Evolutionary conservation across 345 rosid species (phyloP).

Genomic region (Eucalyptus erythrocorys): DNA sequence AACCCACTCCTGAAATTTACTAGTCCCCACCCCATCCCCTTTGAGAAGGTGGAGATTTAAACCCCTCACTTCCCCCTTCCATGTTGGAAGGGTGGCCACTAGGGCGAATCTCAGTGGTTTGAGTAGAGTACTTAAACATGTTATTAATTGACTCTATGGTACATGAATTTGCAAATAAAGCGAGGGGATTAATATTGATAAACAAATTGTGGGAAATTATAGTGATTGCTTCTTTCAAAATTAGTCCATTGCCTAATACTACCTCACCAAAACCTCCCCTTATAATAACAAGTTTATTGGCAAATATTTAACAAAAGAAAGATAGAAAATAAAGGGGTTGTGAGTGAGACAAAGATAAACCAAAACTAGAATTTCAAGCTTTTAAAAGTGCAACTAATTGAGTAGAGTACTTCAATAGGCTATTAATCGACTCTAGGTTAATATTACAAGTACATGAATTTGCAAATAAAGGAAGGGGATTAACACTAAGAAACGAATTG

Average conservation of each 20-base stretch:
- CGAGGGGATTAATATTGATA: background rate
- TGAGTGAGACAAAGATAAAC: background rate
- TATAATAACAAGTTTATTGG: background rate
- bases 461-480: background rate
- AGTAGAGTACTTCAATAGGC: background rate
- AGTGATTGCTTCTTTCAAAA: background rate
- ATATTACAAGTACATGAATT: background rate
- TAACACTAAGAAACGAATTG: background rate
- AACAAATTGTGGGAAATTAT: background rate
- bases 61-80: too few species aligned
- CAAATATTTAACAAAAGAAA: background rate
- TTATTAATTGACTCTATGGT: background rate
- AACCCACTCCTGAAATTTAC: too few species aligned
- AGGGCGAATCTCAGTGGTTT: too few species aligned
- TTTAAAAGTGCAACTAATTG: background rate
- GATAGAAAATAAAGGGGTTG: background rate
- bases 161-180: background rate
- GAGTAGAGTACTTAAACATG: background rate
- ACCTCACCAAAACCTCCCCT: background rate
- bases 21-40: too few species aligned
- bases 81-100: too few species aligned
- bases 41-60: too few species aligned
- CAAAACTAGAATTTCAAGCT: background rate
- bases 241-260: background rate
- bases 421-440: background rate